phyloP scores from a whole-genome alignment of 169 alveolate genomes.

The Fabrea salina region DNA sequence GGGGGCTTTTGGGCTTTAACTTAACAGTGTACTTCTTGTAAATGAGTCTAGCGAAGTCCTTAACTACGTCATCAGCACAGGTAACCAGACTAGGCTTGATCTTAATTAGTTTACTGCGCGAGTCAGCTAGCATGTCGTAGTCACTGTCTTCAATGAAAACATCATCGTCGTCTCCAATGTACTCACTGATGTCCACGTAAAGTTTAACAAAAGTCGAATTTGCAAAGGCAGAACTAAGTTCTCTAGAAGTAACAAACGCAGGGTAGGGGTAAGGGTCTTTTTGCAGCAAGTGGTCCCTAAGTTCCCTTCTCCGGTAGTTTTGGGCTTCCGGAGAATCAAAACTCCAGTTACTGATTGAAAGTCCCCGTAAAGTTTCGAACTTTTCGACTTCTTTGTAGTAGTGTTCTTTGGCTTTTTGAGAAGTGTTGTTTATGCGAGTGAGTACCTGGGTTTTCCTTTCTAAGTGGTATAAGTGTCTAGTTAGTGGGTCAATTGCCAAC shows the following conservation, averaged over 20 bases:
- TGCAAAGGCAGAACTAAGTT: constrained; percentile 23
- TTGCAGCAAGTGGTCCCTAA: neutral
- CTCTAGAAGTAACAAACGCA: neutral
- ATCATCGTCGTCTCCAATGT: neutral
- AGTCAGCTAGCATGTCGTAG: neutral
- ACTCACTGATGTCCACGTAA: neutral
- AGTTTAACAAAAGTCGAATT: neutral
- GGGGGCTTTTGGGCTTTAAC: neutral
- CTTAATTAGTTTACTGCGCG: constrained; percentile 7
- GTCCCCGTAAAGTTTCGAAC: neutral
- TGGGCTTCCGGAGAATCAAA: neutral
- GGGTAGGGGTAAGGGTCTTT: neutral
- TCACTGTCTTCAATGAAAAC: neutral
- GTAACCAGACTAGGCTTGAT: constrained; percentile 35
- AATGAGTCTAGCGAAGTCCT: neutral
- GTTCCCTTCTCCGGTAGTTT: neutral
- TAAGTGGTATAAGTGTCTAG: no score
- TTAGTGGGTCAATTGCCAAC: no score
- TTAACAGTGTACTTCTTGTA: neutral
- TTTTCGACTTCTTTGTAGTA: neutral
- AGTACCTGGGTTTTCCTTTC: no score
- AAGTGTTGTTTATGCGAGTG: no score
- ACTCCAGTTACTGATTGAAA: neutral
- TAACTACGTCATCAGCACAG: constrained; percentile 22
- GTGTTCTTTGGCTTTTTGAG: neutral